Base-by-base conservation (phyloP, 2,329 filamentous ascomycete genomes). In the Polytolypa hystricis region DNA sequence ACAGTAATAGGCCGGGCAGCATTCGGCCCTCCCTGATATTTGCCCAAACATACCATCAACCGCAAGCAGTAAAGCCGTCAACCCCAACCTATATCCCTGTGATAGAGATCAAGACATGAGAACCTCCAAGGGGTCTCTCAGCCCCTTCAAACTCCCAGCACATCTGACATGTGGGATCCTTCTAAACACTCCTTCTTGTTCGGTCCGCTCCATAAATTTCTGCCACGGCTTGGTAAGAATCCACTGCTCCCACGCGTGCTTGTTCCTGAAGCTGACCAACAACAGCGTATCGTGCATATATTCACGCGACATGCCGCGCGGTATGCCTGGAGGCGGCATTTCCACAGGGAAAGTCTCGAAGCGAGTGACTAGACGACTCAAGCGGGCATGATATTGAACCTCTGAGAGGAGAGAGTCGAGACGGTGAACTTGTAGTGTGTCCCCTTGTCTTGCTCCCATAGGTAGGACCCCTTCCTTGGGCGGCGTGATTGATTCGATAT, bases 121-220 rank as follows among this genome's bases (percentile, higher is more conserved):
- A 5, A 50, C 43, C 32, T 51, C 50, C 8, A 48, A n/a, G 7
- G 50, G 46, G 43, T 50, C 44, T 41, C 50, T 44, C 39, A 54
- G 30, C 4, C 48, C 47, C 31, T 47, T 49, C 27, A 48, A 33
- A 26, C 49, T 53, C 35, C 45, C 43, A 23, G 50, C 49, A 47
- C 51, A 54, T 29, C 50, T 39, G 12, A 51, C 51, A 49, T 54
- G 48, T 21, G 49, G 51, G 32, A 51, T 43, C 23, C 46, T 33
- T 15, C 50, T 41, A 38, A 52, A 51, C 11, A 51, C 49, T 14
- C 34, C 41, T 14, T 51, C 44, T 9, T 43, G 40, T 29, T 50
- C 45, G 12, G 48, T 50, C 36, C 38, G 43, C 30, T 43, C 32
- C 48, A 53, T 51, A 27, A 53, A 53, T 11, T 47, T 45, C 38